Conservation (phyloP, 768 basidiomycete genomes). For the Suillus subalutaceus region DNA sequence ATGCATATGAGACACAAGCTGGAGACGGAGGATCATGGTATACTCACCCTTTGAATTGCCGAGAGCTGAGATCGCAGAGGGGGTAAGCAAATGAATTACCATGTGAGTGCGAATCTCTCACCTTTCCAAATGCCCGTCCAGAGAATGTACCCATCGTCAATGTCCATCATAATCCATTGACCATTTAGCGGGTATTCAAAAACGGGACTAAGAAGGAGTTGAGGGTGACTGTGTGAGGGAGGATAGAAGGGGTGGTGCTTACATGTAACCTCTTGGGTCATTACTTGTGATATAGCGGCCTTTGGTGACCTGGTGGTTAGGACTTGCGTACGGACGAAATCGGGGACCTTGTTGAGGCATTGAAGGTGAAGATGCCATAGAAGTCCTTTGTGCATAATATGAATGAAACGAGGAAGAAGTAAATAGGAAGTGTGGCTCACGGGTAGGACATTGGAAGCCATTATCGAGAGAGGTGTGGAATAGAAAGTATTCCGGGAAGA, state of each 20-base stretch:
- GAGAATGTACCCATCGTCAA: constrained; percentile 88
- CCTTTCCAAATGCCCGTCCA: constrained; percentile 98
- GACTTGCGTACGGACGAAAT: constrained; percentile 72
- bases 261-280: constrained; percentile 90
- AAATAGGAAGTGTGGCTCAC: constrained; percentile 31
- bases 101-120: constrained; percentile 29
- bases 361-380: constrained; percentile 33
- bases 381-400: constrained; percentile 27
- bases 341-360: constrained; percentile 35
- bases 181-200: constrained; percentile 89
- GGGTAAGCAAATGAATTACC: constrained; percentile 14
- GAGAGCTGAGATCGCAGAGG: constrained; percentile 51
- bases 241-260: constrained; percentile 37
- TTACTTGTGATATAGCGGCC: constrained; percentile 90
- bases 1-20: constrained; percentile 21
- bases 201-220: constrained; percentile 56
- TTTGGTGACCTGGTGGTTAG: constrained; percentile 81
- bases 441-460: constrained; percentile 50
- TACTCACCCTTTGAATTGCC: constrained; percentile 84
- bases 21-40: constrained; percentile 14
- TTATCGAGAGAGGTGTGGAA: constrained; percentile 18
- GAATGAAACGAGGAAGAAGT: constrained; percentile 12
- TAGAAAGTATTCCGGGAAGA: not conserved
- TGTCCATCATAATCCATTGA: constrained; percentile 96
- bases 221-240: constrained; percentile 5